Evolutionary conservation across 2,329 filamentous ascomycete genomes (phyloP).

Genomic region (Dryadomyces quercus-mongolicae): DNA sequence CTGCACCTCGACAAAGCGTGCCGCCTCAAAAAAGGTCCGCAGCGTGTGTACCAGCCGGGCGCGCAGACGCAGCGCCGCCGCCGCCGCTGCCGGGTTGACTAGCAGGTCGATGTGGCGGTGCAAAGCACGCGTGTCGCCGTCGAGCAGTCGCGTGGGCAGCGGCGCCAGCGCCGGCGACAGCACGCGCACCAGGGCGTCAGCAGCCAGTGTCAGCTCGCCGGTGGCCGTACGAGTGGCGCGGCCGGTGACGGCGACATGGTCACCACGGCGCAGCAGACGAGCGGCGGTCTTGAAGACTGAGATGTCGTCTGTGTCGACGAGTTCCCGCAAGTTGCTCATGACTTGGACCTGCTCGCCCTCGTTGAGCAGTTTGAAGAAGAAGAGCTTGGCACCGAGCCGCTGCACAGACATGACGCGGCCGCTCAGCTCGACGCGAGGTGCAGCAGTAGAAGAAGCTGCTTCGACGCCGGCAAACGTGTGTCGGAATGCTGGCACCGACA

Average conservation of each 20-base stretch:
- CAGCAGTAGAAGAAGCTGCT: background rate
- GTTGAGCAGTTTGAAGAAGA: conserved; percentile 73
- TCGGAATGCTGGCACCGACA: conserved; percentile 7
- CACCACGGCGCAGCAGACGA: conserved; percentile 62
- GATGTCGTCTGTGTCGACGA: conserved; percentile 9
- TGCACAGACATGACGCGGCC: conserved; percentile 67
- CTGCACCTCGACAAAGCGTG: conserved; percentile 73
- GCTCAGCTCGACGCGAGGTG: conserved; percentile 9
- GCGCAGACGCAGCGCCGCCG: conserved; percentile 53
- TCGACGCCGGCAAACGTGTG: conserved; percentile 1
- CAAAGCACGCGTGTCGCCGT: conserved; percentile 60
- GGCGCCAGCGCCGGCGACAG: conserved; percentile 70
- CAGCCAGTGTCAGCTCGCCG: conserved; percentile 68
- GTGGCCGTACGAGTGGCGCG: conserved; percentile 53
- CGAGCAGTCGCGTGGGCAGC: conserved; percentile 57
- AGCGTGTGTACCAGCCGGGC: conserved; percentile 63
- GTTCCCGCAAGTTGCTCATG: conserved; percentile 54
- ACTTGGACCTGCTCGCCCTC: conserved; percentile 63
- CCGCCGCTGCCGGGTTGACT: conserved; percentile 54
- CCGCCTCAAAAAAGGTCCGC: conserved; percentile 58
- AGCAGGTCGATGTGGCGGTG: conserved; percentile 81
- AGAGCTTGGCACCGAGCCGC: conserved; percentile 60
- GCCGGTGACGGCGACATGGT: conserved; percentile 68
- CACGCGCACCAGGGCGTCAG: conserved; percentile 54
- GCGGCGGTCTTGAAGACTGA: conserved; percentile 44